These are phyloP conservation scores for Abrus precatorius DNA, from an alignment of 306 rosid genomes.

Conservation along the genomic window DNA sequence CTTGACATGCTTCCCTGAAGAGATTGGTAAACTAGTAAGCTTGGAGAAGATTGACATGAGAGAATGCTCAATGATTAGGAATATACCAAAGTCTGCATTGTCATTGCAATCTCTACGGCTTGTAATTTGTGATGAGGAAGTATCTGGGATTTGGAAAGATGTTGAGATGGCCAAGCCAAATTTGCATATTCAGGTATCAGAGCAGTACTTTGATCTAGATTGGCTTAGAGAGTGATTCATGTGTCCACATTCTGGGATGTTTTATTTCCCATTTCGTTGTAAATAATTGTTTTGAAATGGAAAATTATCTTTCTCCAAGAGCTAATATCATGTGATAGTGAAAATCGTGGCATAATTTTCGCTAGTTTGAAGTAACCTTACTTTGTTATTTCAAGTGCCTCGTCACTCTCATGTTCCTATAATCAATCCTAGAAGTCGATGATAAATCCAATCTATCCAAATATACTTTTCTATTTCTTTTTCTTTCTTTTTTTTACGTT, in stretches of 20 bases:
- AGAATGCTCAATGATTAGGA: conserved; percentile 72
- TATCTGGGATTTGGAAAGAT: conserved; percentile 71
- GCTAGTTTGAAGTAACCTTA: background rate
- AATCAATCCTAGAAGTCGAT: background rate
- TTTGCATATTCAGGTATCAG: conserved; percentile 71
- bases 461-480: background rate
- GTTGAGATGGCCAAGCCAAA: conserved; percentile 62
- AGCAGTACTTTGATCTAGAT: conserved; percentile 67
- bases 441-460: background rate
- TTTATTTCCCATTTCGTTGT: too few species aligned
- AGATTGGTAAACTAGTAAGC: conserved; percentile 60
- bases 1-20: conserved; percentile 65
- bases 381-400: background rate
- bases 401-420: background rate
- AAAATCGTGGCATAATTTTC: background rate
- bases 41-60: conserved; percentile 94
- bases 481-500: background rate
- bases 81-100: conserved; percentile 63
- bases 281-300: too few species aligned
- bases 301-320: too few species aligned
- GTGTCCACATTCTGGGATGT: too few species aligned
- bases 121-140: conserved; percentile 88
- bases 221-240: conserved; percentile 70
- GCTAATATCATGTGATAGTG: too few species aligned
- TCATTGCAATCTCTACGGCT: conserved; percentile 60